phyloP scores from a whole-genome alignment of 768 basidiomycete genomes.

The Cubamyces lactineus region DNA sequence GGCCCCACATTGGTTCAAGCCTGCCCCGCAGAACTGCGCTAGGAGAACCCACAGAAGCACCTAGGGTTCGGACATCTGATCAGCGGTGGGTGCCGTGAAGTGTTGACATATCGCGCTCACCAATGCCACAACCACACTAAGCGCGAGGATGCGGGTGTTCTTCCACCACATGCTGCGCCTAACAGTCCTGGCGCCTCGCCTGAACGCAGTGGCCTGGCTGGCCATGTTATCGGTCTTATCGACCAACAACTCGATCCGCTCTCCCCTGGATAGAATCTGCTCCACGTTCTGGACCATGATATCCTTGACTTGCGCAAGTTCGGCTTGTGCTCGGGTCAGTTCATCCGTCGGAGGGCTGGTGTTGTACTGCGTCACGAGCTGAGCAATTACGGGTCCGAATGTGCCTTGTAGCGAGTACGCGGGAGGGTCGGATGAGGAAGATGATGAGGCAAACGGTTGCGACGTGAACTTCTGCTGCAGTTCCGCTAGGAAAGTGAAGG shows the following conservation, averaged over 20 bases:
- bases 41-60: conserved; percentile 79
- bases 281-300: conserved; percentile 99
- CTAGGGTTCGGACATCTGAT: conserved; percentile 38
- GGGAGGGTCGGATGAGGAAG: conserved; percentile 47
- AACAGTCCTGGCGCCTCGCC: conserved; percentile 83
- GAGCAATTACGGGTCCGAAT: conserved; percentile 69
- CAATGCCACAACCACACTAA: conserved; percentile 73
- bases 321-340: conserved; percentile 85
- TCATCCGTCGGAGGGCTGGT: conserved; percentile 88
- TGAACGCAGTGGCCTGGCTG: conserved; percentile 91
- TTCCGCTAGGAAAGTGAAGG: conserved; percentile 90
- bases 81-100: conserved; percentile 19
- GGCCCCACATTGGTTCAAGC: conserved; percentile 66
- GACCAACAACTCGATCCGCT: conserved; percentile 92
- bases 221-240: conserved; percentile 98
- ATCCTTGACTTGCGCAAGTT: conserved; percentile 89
- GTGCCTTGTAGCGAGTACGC: conserved; percentile 71
- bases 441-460: conserved; percentile 66
- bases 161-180: conserved; percentile 91
- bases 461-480: conserved; percentile 79
- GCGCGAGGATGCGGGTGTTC: conserved; percentile 67
- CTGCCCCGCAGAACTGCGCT: conserved; percentile 89
- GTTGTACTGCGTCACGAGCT: conserved; percentile 86
- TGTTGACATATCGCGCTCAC: conserved; percentile 44
- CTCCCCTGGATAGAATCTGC: conserved; percentile 91